Evolutionary conservation across 1,139 yeast genomes (phyloP), one percentile per base, ranked within the genome.

Genomic region (Tardiomyces depauwii): DNA sequence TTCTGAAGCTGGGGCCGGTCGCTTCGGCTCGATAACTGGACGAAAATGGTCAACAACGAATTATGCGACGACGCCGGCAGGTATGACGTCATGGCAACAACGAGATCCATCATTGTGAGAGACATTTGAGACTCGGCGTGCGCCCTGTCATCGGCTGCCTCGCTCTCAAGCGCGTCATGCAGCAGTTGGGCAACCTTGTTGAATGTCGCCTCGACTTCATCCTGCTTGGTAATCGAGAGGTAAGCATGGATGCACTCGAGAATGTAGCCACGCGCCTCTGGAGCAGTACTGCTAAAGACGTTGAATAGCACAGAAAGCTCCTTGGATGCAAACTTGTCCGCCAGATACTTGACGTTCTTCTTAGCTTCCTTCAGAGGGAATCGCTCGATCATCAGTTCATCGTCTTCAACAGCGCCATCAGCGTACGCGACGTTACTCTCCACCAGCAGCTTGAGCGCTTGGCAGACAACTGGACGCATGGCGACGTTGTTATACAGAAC

Each of bases 81-180:
- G 59, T 83, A 85, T 55, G 84, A 82, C 25, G 91, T 75, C 85
- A 91, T 83, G 38, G 86, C 80, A 45, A 88, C 94, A 49, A 88
- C 75, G 49, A 91, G 73, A 62, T 93, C 98, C 82, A 91, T 76
- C 85, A 91, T 80, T 12, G 96, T 87, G 27, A 83, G 77, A 54
- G 88, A 77, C 55, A 85, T 69, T 51, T 64, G 56, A 25, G 53
- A 54, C 21, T 62, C 62, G 46, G 57, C 56, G 38, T 50, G 49
- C 18, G 52, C 53, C 42, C 57, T 56, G 49, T 61, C 48, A 18
- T 54, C 55, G 27, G 54, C 54, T 40, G 52, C 49, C 59, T 80
- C 88, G 48, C 78, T 79, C 47, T 82, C 87, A 66, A 91, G 70
- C 2, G 94, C 82, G 50, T 77, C 74, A 56, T 82, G 85, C 56